Evolutionary conservation across 306 rosid species (phyloP).

Genomic region (Ammopiptanthus mongolicus): DNA sequence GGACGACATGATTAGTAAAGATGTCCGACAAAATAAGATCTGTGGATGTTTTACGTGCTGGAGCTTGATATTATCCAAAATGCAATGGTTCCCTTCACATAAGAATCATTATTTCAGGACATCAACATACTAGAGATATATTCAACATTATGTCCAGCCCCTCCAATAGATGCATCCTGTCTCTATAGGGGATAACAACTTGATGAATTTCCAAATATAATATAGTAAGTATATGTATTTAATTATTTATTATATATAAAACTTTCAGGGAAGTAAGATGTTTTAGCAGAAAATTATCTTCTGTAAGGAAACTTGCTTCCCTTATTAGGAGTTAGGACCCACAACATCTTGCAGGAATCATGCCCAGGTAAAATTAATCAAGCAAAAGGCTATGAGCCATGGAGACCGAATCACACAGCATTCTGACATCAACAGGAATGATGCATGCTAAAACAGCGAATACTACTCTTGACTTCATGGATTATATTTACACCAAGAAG

Average conservation of each 20-base stretch:
- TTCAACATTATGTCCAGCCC: background rate
- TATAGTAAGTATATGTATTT: background rate
- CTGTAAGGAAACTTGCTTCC: background rate
- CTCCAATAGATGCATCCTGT: background rate
- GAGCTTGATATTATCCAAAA: background rate
- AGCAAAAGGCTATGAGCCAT: background rate
- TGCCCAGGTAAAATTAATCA: background rate
- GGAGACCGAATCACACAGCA: background rate
- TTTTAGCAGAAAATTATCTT: background rate
- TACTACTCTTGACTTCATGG: background rate
- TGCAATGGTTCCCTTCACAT: background rate
- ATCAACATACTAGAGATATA: background rate
- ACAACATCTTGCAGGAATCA: background rate
- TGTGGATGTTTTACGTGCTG: background rate
- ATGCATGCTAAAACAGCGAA: background rate
- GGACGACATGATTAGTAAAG: background rate
- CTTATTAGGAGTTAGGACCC: background rate
- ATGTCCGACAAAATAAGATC: background rate
- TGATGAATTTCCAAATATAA: background rate
- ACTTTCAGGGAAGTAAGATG: background rate
- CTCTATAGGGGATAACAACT: background rate
- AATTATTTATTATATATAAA: background rate
- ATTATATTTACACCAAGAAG: background rate
- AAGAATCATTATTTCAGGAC: background rate
- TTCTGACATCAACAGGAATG: background rate